These are phyloP conservation scores for Clarireedia monteithiana DNA, from an alignment of 2,329 filamentous ascomycete species.

Conservation along the genomic window DNA sequence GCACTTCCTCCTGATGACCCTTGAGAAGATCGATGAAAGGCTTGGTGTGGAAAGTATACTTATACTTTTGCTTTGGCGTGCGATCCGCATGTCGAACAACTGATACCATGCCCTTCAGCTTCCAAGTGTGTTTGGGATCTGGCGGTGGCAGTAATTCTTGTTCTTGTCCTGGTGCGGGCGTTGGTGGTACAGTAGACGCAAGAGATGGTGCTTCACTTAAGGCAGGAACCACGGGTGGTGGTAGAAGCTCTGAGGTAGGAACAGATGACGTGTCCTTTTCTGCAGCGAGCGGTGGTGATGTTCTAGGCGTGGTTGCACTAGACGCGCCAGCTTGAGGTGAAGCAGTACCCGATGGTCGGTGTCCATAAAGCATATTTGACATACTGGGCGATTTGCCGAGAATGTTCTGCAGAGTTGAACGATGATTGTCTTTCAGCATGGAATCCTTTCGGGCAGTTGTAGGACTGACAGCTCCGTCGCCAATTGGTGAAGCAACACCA, in stretches of 20 bases:
- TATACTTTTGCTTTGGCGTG: conserved; percentile 98
- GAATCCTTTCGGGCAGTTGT: conserved; percentile 17
- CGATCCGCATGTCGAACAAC: conserved; percentile 95
- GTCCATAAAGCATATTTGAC: conserved; percentile 41
- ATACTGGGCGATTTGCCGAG: conserved; percentile 56
- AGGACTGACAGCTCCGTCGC: conserved; percentile 15
- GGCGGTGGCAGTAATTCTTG: conserved; percentile 39
- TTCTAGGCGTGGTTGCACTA: conserved; percentile 20
- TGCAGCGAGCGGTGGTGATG: conserved; percentile 20
- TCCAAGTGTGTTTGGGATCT: conserved; percentile 88
- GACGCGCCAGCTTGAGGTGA: conserved; percentile 36
- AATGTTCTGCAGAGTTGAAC: conserved; percentile 47
- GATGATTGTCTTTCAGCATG: conserved; percentile 35
- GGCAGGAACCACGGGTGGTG: conserved; percentile 20
- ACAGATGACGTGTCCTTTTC: conserved; percentile 21
- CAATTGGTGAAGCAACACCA: conserved; percentile 12
- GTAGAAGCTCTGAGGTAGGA: conserved; percentile 20
- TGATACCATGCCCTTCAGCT: conserved; percentile 93
- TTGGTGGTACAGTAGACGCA: conserved; percentile 19
- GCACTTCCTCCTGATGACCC: conserved; percentile 91
- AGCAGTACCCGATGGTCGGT: conserved; percentile 34
- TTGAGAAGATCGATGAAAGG: conserved; percentile 93
- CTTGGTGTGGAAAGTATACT: conserved; percentile 96
- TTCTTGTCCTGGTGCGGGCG: conserved; percentile 11
- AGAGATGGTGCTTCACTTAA: conserved; percentile 12